Base-by-base conservation (phyloP, 2,329 filamentous ascomycete species). In the Mycosphaerella arachidis region DNA sequence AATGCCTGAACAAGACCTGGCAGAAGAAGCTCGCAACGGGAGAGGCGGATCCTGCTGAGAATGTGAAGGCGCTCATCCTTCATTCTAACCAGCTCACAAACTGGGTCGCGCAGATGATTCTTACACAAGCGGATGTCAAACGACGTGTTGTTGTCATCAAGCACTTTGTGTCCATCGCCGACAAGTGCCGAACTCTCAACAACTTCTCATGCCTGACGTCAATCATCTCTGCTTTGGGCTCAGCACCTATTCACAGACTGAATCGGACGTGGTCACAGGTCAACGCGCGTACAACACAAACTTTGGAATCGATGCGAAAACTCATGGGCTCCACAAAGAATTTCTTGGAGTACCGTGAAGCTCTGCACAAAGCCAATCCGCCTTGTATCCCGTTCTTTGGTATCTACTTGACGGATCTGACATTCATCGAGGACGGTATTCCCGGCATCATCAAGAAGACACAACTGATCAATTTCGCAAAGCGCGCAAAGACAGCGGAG, bases 61-160 rank as follows among this genome's bases (percentile, higher is more conserved):
- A 99, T 69, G 91, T 99, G 67, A 97, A 97, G 77, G 90, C 92
- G 9, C 82, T 99, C 63, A 99, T 99, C 77, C 81, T 97, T 55
- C 94, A 99, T 77, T 97, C 94, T 0, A 99, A 99, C 71, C 93
- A 97, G 75, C 87, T 99, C 81, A 99, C 94, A 6, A 99, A 97
- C 73, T 99, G 94, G 94, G 94, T 97, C 54, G 94, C 94, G 31
- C 93, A 97, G 75, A 97, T 99, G 94, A 97, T 99, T 67, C 77
- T 99, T 63, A 92, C 89, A 0, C 94, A 99, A 75, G 85, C 88
- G 69, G 94, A 99, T 73, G 90, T 97, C 63, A 96, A 94, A 80
- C 95, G 96, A 75, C 86, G 94, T 68, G 93, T 97, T 29, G 90
- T 96, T 35, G 94, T 99, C 48, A 97, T 99, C 76, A 97, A 97